phyloP scores from a whole-genome alignment of 345 rosid genomes.

The Gossypium mustelinum region DNA sequence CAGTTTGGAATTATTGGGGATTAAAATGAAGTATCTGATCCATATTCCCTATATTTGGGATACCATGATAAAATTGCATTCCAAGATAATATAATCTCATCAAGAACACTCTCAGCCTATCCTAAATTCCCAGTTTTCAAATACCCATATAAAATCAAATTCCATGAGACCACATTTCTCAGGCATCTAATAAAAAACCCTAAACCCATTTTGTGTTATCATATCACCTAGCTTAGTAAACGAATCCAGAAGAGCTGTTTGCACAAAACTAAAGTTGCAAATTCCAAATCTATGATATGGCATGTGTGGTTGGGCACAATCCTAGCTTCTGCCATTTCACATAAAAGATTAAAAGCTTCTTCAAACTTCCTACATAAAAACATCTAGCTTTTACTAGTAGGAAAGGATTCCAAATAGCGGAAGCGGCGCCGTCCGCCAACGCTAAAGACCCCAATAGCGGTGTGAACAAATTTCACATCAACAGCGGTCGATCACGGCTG shows the following conservation, averaged over 20 bases:
- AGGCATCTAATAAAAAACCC: slow-evolving; percentile 43
- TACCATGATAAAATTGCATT: slow-evolving; percentile 53
- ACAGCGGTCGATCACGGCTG: too few relatives aligned
- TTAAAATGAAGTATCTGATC: slow-evolving; percentile 11
- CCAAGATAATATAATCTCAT: slow-evolving; percentile 55
- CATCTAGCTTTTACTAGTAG: too few relatives aligned
- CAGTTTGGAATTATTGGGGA: not conserved
- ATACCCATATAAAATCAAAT: slow-evolving; percentile 53
- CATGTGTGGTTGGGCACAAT: too few relatives aligned
- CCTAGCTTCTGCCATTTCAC: too few relatives aligned
- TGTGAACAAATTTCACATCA: too few relatives aligned
- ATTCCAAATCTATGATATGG: slow-evolving; percentile 37
- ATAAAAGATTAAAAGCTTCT: too few relatives aligned
- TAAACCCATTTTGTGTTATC: slow-evolving; percentile 46
- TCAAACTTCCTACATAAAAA: too few relatives aligned
- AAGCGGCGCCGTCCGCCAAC: too few relatives aligned
- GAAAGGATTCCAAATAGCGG: too few relatives aligned
- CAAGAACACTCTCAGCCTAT: slow-evolving; percentile 41
- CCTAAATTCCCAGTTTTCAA: slow-evolving; percentile 36
- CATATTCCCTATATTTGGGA: slow-evolving; percentile 46
- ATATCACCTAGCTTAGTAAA: slow-evolving; percentile 47
- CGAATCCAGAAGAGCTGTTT: slow-evolving; percentile 60
- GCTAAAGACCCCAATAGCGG: too few relatives aligned
- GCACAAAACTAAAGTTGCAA: slow-evolving; percentile 54
- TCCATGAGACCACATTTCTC: slow-evolving; percentile 66